These are phyloP conservation scores for Thelonectria blattea DNA, from an alignment of 2,329 filamentous ascomycete genomes.

Conservation along the genomic window DNA sequence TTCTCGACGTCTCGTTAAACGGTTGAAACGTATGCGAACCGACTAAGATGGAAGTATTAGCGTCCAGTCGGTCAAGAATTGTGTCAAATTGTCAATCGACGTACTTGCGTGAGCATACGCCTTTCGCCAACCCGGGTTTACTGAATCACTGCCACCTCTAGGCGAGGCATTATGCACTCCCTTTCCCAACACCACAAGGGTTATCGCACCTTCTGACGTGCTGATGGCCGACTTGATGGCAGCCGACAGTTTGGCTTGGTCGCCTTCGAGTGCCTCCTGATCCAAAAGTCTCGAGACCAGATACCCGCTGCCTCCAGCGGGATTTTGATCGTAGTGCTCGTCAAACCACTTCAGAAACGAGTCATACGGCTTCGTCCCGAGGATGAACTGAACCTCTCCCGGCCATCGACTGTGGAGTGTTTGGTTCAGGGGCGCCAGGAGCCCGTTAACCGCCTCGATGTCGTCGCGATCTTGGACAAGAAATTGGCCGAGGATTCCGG, in stretches of 20 bases:
- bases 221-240: constrained; percentile 46
- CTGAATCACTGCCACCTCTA: constrained; percentile 52
- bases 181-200: constrained; percentile 51
- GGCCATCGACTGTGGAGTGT: constrained; percentile 49
- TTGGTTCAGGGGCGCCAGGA: constrained; percentile 46
- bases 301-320: constrained; percentile 45
- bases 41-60: constrained; percentile 25
- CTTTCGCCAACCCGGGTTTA: constrained; percentile 59
- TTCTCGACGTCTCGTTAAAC: constrained; percentile 41
- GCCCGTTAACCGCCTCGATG: constrained; percentile 28
- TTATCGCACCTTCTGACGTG: constrained; percentile 38
- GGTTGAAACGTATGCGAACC: constrained; percentile 38
- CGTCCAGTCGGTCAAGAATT: neutral
- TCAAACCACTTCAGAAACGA: constrained; percentile 48
- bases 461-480: constrained; percentile 46
- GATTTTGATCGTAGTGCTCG: constrained; percentile 43
- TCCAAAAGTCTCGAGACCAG: constrained; percentile 54
- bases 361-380: constrained; percentile 32
- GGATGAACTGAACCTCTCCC: constrained; percentile 27
- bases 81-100: constrained; percentile 37
- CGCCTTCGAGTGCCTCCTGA: constrained; percentile 39
- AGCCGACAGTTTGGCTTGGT: constrained; percentile 38
- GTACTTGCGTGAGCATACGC: constrained; percentile 50
- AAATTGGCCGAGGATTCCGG: constrained; percentile 44
- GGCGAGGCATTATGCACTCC: constrained; percentile 52